phyloP scores from a whole-genome alignment of 768 basidiomycete genomes.

The Cyathus striatus region DNA sequence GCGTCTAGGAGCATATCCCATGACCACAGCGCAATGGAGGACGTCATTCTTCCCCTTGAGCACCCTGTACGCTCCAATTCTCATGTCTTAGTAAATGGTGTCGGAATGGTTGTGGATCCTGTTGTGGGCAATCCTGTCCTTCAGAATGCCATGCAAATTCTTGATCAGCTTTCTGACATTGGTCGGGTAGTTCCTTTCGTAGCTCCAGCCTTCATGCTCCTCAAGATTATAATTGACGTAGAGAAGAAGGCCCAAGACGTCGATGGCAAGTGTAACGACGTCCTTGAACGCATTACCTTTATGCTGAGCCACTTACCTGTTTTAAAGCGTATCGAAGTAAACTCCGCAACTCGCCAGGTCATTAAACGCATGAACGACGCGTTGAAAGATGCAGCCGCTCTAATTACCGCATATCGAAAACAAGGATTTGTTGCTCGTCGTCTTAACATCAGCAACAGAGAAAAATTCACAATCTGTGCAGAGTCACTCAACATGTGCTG shows the following conservation, averaged over 20 bases:
- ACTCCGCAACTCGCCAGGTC: slow-evolving; percentile 27
- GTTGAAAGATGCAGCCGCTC: slow-evolving; percentile 29
- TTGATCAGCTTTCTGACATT: slow-evolving; percentile 25
- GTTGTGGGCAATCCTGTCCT: slow-evolving; percentile 15
- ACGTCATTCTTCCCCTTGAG: neutral
- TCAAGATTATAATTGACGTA: slow-evolving; percentile 34
- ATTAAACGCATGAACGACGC: slow-evolving; percentile 33
- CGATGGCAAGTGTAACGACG: slow-evolving; percentile 32
- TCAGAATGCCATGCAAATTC: slow-evolving; percentile 22
- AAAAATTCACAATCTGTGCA: slow-evolving; percentile 27
- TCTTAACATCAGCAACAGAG: slow-evolving; percentile 30
- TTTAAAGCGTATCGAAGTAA: slow-evolving; percentile 25
- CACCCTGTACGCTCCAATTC: neutral
- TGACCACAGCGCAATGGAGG: too few species aligned
- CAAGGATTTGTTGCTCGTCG: slow-evolving; percentile 28
- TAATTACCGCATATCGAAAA: slow-evolving; percentile 33
- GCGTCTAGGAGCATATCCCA: too few species aligned
- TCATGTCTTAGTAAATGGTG: slow-evolving; percentile 2
- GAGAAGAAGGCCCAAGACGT: slow-evolving; percentile 30
- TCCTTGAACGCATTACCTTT: slow-evolving; percentile 36
- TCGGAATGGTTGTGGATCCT: slow-evolving; percentile 11
- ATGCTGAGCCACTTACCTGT: slow-evolving; percentile 33
- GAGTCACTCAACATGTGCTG: slow-evolving; percentile 26
- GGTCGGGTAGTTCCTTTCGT: slow-evolving; percentile 31
- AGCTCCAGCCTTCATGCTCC: slow-evolving; percentile 31